Conservation (phyloP, 495 filamentous ascomycete genomes). For the Aspergillus steynii region DNA sequence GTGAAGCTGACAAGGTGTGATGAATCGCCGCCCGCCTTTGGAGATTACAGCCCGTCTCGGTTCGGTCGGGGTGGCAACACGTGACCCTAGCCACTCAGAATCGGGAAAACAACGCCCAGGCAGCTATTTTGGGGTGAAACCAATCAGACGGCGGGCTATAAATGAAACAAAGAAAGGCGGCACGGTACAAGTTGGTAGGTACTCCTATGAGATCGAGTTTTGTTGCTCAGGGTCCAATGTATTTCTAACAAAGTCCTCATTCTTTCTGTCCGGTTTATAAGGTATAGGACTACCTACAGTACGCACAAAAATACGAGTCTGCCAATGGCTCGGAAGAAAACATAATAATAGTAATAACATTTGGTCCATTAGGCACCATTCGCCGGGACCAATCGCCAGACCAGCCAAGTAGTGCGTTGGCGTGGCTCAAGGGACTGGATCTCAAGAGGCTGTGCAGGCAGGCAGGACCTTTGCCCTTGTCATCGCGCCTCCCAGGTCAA, state of each 20-base stretch:
- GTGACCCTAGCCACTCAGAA: conserved; percentile 19
- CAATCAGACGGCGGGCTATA: neutral
- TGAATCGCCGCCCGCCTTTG: conserved; percentile 32
- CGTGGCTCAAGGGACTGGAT: neutral
- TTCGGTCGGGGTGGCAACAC: conserved; percentile 30
- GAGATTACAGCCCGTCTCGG: conserved; percentile 28
- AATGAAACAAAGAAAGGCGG: conserved; percentile 6
- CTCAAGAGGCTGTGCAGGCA: neutral
- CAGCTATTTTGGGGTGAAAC: conserved; percentile 9
- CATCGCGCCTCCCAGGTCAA: neutral
- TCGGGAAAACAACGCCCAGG: conserved; percentile 13
- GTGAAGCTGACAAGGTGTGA: conserved; percentile 40
- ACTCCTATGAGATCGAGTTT: neutral
- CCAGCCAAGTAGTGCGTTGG: neutral
- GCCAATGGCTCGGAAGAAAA: neutral
- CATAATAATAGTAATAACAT: neutral
- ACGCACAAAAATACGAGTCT: neutral
- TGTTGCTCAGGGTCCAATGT: neutral
- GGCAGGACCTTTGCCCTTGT: too few relatives aligned
- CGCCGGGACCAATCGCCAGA: too few relatives aligned
- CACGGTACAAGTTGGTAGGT: too few relatives aligned
- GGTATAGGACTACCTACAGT: neutral
- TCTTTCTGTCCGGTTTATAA: neutral
- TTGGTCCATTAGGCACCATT: neutral
- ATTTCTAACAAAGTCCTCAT: neutral